Conservation (phyloP, 78 protist genomes). For the Salpingoeca rosetta region DNA sequence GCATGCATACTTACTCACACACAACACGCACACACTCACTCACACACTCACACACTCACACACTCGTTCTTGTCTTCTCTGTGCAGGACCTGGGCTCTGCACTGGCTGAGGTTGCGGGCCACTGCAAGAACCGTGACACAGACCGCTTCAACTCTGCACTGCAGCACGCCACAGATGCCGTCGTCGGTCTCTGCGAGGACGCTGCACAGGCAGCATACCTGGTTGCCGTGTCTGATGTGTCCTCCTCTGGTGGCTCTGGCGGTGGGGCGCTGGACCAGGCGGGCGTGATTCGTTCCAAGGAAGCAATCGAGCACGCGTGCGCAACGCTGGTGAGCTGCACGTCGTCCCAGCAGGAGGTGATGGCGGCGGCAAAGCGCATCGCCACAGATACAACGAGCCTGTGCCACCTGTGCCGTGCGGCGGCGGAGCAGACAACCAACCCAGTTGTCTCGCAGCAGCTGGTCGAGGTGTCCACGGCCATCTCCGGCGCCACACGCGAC, state of each 20-base stretch:
- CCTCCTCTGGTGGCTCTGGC: too few species aligned
- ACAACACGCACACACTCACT: too few species aligned
- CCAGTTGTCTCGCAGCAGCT: conserved; percentile 20
- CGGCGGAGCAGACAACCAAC: conserved; percentile 9
- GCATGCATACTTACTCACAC: too few species aligned
- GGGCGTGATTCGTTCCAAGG: not conserved
- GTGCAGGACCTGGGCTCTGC: not conserved
- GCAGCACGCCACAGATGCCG: not conserved
- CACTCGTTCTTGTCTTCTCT: too few species aligned
- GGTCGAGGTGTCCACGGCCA: not conserved
- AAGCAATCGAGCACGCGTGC: conserved; percentile 9
- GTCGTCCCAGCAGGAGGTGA: not conserved
- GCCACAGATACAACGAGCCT: conserved; percentile 24
- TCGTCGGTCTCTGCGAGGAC: not conserved
- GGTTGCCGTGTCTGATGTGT: conserved; percentile 12
- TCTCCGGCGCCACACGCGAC: conserved; percentile 6
- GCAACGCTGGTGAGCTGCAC: not conserved
- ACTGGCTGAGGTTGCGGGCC: not conserved
- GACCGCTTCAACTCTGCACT: not conserved
- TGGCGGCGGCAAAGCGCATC: conserved; percentile 19
- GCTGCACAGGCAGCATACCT: conserved; percentile 18
- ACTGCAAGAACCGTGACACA: not conserved
- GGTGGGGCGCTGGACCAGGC: not conserved
- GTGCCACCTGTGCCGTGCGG: conserved; percentile 20
- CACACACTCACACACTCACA: too few species aligned